Percentiles rank a stretch among this genome's conserved stretches.
phyloP scores from a whole-genome alignment of 371 early-diverging fungal genomes.

The Mucor plumbeus region DNA sequence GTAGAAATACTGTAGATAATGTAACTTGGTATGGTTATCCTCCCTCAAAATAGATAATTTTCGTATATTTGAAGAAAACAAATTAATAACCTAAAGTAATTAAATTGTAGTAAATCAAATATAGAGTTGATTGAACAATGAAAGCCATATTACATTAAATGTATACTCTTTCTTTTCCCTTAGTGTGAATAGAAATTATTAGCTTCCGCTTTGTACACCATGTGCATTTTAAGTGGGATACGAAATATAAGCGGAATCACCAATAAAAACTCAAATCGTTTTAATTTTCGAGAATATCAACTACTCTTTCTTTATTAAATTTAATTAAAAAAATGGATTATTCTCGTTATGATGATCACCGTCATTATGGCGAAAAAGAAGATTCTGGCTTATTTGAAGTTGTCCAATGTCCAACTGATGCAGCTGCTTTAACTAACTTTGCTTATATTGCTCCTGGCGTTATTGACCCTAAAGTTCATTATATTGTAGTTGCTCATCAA shows the following conservation, averaged over 20 bases:
- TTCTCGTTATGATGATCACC: slow-evolving; percentile 18
- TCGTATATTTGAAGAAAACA: too few relatives aligned
- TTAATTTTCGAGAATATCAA: slow-evolving; percentile 2
- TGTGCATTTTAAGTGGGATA: neutral
- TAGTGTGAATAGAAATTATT: too few relatives aligned
- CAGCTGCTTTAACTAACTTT: slow-evolving; percentile 80
- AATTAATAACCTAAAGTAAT: too few relatives aligned
- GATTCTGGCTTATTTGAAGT: slow-evolving; percentile 34
- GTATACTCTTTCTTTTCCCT: too few relatives aligned
- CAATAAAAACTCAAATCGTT: slow-evolving; percentile 8
- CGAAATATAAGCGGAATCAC: neutral
- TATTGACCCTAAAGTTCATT: slow-evolving; percentile 70
- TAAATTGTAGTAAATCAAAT: too few relatives aligned
- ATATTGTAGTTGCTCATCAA: slow-evolving; percentile 76
- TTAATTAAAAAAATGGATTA: slow-evolving; percentile 17
- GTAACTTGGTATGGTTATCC: too few relatives aligned
- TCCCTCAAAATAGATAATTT: too few relatives aligned
- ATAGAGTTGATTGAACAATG: too few relatives aligned
- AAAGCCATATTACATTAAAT: too few relatives aligned
- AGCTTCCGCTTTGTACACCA: too few relatives aligned
- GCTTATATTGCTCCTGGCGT: slow-evolving; percentile 76
- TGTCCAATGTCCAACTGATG: slow-evolving; percentile 64
- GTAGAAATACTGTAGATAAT: too few relatives aligned
- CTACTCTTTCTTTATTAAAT: neutral
- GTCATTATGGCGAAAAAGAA: slow-evolving; percentile 18